Base-by-base conservation (phyloP, 257 asterid species). In the Ehretia macrophylla region DNA sequence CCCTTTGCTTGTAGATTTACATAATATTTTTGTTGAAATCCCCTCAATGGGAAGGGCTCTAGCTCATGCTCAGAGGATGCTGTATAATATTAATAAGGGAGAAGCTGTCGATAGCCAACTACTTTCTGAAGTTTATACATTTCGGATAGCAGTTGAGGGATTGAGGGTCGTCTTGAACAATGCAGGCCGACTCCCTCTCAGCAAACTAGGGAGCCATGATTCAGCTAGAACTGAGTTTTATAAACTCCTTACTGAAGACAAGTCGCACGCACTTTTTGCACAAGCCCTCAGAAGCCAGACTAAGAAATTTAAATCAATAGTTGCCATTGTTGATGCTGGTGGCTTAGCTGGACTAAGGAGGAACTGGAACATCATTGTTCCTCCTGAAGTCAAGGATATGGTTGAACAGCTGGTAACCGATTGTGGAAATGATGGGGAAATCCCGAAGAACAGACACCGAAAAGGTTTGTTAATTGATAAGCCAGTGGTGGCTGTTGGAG, bases 401-500 rank as follows among this genome's bases (percentile, higher is more conserved):
- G 85, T 88, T 44, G 94, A 84, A 51, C 81, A 79, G 58, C 78
- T 88, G 38, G 62, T 82, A 47, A 75, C 83, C 51, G 22, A 64
- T 55, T 60, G 72, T 23, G 86, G 67, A 48, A 64, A 74, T 17
- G 71, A 74, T 22, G 75, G 47, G 58, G 83, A 86, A 11, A 18
- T 60, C n/a, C 55, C 65, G n/a, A 60, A 46, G 21, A 69, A 35
- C 16, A 4, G 51, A 48, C 76, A 70, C 51, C 80, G 74, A 60
- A 83, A 74, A 59, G 72, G 83, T 62, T 69, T 82, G 40, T 64
- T 86, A 60, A 64, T 86, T 10, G 90, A 77, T 59, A 92, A 86
- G 63, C 95, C 95, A 1, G 69, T 85, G 72, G 88, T 91, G 17
- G 96, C 98, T 3, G 87, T 88, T 48, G 96, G 97, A 56, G 97